Evolutionary conservation across 805 yeast species (phyloP).

Genomic region (Jamesozyma gamospora): DNA sequence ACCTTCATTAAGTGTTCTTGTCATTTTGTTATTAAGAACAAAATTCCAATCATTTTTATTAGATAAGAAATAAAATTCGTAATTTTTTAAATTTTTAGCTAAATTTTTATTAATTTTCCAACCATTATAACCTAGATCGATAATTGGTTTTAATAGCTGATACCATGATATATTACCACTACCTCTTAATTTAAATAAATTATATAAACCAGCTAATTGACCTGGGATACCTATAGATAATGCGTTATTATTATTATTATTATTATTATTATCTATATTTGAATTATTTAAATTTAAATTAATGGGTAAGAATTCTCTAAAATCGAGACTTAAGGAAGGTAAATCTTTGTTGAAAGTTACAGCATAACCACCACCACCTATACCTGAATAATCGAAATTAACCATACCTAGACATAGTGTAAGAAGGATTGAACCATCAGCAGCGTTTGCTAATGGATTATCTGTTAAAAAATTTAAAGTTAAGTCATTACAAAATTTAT

Average conservation of each 20-base stretch:
- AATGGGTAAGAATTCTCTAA: slow-evolving; percentile 83
- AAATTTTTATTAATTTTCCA: slow-evolving; percentile 43
- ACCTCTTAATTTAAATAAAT: slow-evolving; percentile 49
- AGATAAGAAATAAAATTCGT: slow-evolving; percentile 27
- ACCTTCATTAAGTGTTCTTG: slow-evolving; percentile 39
- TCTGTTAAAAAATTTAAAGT: slow-evolving; percentile 21
- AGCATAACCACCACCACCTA: slow-evolving; percentile 88
- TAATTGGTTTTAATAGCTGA: slow-evolving; percentile 67
- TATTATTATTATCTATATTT: too few species aligned
- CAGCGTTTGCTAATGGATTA: slow-evolving; percentile 58
- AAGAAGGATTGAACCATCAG: slow-evolving; percentile 86
- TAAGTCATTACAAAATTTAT: slow-evolving; percentile 28
- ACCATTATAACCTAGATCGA: slow-evolving; percentile 53
- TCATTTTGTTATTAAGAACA: slow-evolving; percentile 31
- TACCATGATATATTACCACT: slow-evolving; percentile 66
- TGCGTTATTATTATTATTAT: slow-evolving; percentile 52
- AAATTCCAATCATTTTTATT: slow-evolving; percentile 46
- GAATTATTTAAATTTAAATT: too few species aligned
- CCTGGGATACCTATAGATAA: slow-evolving; percentile 89
- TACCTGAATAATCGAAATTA: slow-evolving; percentile 76
- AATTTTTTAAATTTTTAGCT: slow-evolving; percentile 34
- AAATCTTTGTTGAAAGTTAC: slow-evolving; percentile 33
- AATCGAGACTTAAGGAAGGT: slow-evolving; percentile 59
- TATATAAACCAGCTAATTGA: slow-evolving; percentile 74
- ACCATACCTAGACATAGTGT: slow-evolving; percentile 81